These are phyloP conservation scores for Suillus ampliporus DNA, from an alignment of 768 basidiomycete genomes.

Conservation along the genomic window DNA sequence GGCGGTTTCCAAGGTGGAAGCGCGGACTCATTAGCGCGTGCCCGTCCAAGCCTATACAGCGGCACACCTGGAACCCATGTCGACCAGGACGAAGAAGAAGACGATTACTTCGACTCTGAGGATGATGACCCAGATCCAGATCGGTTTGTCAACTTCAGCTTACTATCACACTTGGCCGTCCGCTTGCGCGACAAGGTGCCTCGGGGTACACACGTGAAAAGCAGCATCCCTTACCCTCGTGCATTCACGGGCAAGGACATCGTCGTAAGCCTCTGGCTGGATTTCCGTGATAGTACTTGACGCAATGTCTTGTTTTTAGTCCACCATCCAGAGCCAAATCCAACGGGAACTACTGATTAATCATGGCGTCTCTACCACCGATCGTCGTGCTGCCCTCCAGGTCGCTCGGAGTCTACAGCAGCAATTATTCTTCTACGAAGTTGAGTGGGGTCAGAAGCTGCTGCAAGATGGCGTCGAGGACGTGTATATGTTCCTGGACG, in stretches of 20 bases:
- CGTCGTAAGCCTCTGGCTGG: conserved; percentile 62
- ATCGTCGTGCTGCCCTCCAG: conserved; percentile 83
- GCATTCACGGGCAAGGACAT: conserved; percentile 96
- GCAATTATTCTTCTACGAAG: conserved; percentile 95
- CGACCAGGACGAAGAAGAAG: conserved; percentile 31
- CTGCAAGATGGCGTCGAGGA: conserved; percentile 90
- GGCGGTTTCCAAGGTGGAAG: conserved; percentile 28
- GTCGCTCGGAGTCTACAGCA: conserved; percentile 90
- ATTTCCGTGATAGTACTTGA: neutral
- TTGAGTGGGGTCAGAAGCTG: conserved; percentile 88
- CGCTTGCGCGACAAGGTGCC: conserved; percentile 91
- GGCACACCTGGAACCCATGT: conserved; percentile 17
- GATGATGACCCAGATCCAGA: conserved; percentile 70
- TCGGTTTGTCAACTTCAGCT: conserved; percentile 86
- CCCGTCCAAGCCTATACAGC: conserved; percentile 26
- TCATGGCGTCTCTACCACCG: conserved; percentile 74
- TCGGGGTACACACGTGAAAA: conserved; percentile 86
- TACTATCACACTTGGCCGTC: conserved; percentile 88
- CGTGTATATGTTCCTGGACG: conserved; percentile 92
- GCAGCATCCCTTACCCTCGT: conserved; percentile 86
- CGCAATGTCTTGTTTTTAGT: conserved; percentile 49
- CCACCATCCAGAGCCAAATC: conserved; percentile 86
- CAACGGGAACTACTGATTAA: conserved; percentile 81
- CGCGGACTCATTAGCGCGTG: conserved; percentile 32
- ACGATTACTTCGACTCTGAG: conserved; percentile 41